phyloP scores from a whole-genome alignment of 345 rosid species.

The Erodium maritimum region DNA sequence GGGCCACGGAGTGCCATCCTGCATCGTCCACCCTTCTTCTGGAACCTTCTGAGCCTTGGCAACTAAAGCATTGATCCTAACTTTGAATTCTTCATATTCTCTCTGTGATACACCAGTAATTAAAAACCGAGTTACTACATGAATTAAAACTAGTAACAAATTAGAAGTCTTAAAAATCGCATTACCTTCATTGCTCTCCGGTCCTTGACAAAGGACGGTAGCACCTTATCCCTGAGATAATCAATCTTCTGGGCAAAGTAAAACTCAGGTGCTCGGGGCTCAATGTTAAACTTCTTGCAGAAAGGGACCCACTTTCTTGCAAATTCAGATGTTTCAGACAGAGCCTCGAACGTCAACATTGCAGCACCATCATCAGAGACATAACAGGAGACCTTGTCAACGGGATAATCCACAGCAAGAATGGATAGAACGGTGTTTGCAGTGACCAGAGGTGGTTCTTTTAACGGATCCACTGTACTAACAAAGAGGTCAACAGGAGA shows the following conservation, averaged over 20 bases:
- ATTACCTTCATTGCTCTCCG: slow-evolving; percentile 60
- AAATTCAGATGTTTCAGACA: slow-evolving; percentile 57
- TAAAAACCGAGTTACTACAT: background rate
- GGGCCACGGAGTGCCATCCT: slow-evolving; percentile 72
- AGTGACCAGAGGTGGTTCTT: slow-evolving; percentile 59
- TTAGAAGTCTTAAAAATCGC: background rate
- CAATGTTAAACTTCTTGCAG: slow-evolving; percentile 48
- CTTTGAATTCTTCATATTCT: slow-evolving; percentile 63
- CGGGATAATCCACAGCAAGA: slow-evolving; percentile 62
- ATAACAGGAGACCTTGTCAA: too few relatives aligned
- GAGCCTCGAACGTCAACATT: slow-evolving; percentile 58
- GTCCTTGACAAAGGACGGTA: slow-evolving; percentile 47
- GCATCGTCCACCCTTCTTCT: slow-evolving; percentile 70
- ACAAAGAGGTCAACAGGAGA: slow-evolving; percentile 33
- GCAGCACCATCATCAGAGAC: too few relatives aligned
- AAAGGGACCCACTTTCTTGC: slow-evolving; percentile 67
- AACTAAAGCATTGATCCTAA: slow-evolving; percentile 46
- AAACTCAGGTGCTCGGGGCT: slow-evolving; percentile 64
- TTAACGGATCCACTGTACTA: slow-evolving; percentile 49
- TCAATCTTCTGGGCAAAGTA: slow-evolving; percentile 54
- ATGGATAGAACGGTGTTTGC: slow-evolving; percentile 59
- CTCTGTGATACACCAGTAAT: slow-evolving; percentile 24
- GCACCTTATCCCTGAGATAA: slow-evolving; percentile 40
- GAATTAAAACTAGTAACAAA: background rate
- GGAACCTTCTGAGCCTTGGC: slow-evolving; percentile 53